Evolutionary conservation across 176 grass and related monocot genomes (phyloP).

Genomic region (Carex scoparia): DNA sequence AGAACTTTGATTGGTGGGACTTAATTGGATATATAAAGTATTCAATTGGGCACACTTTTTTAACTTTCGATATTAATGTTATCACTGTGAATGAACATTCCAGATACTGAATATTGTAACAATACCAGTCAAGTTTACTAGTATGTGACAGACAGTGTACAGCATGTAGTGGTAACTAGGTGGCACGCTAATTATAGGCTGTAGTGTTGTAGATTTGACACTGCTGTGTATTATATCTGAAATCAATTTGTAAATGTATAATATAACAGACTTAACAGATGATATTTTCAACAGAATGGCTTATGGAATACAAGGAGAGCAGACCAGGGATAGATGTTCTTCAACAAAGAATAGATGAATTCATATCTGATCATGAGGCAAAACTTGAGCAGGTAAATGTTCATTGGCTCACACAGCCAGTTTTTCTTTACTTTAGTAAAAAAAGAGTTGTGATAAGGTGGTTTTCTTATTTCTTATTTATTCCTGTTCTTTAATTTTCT

Average conservation of each 20-base stretch:
- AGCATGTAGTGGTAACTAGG: neutral
- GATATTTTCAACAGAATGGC: conserved; percentile 56
- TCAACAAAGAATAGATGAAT: conserved; percentile 86
- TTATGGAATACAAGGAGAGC: conserved; percentile 66
- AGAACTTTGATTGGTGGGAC: neutral
- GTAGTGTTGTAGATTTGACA: neutral
- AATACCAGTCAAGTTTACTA: neutral
- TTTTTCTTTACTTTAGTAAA: neutral
- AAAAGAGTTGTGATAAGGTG: neutral
- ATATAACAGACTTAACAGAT: neutral
- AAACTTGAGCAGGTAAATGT: conserved; percentile 64
- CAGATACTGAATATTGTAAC: neutral
- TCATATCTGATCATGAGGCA: conserved; percentile 72
- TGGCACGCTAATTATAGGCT: neutral
- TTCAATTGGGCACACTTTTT: neutral
- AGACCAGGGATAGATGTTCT: conserved; percentile 63
- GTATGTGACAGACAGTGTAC: neutral
- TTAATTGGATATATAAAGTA: neutral
- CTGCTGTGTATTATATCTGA: neutral
- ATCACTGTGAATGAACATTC: neutral
- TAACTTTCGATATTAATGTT: neutral
- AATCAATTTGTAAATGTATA: neutral
- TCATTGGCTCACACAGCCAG: neutral
- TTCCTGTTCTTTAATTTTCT: neutral
- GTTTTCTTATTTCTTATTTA: neutral